Percentiles rank a stretch among this genome's conserved stretches.
Conservation (phyloP, 1,139 yeast species). For the Hanseniaspora uvarum region DNA sequence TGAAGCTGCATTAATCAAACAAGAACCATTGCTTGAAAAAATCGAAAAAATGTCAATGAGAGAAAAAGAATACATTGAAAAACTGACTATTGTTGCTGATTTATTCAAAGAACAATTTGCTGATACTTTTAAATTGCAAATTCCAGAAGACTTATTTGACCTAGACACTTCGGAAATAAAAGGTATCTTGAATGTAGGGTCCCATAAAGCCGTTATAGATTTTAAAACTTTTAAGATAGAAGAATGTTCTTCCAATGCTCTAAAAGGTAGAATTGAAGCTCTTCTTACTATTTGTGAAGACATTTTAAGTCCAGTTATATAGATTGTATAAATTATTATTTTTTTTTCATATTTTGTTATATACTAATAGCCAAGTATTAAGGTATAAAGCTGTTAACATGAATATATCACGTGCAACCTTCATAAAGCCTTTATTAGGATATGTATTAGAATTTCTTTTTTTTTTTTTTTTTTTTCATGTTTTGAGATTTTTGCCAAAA, state of each 20-base stretch:
- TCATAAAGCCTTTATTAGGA: neutral
- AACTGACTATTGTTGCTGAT: conserved; percentile 53
- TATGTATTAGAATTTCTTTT: conserved; percentile 1
- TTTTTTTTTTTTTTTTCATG: neutral
- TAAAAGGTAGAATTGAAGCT: conserved; percentile 73
- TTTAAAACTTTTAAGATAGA: conserved; percentile 55
- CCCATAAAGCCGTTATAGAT: conserved; percentile 58
- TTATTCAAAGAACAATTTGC: conserved; percentile 83
- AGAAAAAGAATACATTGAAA: conserved; percentile 38
- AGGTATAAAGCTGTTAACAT: too few species aligned
- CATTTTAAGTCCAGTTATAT: conserved; percentile 66
- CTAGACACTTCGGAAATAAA: conserved; percentile 42
- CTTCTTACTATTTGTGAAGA: conserved; percentile 68
- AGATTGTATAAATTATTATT: neutral
- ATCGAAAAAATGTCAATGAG: conserved; percentile 17
- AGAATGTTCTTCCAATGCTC: conserved; percentile 61
- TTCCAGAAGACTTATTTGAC: conserved; percentile 32
- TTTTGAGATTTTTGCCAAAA: neutral
- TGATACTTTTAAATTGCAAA: conserved; percentile 41
- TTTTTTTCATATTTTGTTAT: neutral
- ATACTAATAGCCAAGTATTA: too few species aligned
- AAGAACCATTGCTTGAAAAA: conserved; percentile 19
- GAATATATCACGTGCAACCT: too few species aligned
- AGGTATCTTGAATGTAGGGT: conserved; percentile 49
- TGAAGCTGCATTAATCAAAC: conserved; percentile 1